phyloP scores from a whole-genome alignment of 352 stramenopile genomes.

The Globisporangium acanthophoron region DNA sequence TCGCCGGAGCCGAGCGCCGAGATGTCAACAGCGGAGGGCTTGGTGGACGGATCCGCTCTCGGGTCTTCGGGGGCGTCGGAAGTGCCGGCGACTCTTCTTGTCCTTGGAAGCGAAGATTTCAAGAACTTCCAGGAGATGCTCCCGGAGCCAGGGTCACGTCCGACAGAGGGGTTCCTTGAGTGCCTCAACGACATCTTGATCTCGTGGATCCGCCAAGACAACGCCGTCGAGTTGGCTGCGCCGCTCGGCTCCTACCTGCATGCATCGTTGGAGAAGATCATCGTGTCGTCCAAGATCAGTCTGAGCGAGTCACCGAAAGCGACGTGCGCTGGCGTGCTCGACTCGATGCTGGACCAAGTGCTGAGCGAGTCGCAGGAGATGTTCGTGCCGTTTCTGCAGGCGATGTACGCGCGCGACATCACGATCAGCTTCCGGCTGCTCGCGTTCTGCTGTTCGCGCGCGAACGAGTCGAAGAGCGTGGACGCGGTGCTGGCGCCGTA shows the following conservation, averaged over 20 bases:
- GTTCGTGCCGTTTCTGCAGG: constrained; percentile 75
- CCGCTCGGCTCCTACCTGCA: constrained; percentile 60
- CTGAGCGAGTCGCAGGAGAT: constrained; percentile 60
- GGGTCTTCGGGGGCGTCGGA: constrained; percentile 28
- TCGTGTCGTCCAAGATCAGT: constrained; percentile 70
- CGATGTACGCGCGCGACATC: constrained; percentile 69
- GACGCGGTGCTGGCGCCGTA: constrained; percentile 62
- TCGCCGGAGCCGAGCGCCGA: constrained; percentile 26
- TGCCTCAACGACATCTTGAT: constrained; percentile 81
- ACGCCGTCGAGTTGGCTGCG: constrained; percentile 56
- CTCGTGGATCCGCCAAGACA: constrained; percentile 77
- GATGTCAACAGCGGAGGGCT: constrained; percentile 18
- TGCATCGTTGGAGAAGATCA: constrained; percentile 60
- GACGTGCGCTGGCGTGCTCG: constrained; percentile 59
- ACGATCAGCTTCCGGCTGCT: constrained; percentile 73
- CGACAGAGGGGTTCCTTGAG: constrained; percentile 70
- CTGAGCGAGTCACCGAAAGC: constrained; percentile 53
- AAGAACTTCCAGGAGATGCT: constrained; percentile 75
- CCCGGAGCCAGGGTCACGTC: constrained; percentile 48
- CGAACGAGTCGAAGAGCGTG: constrained; percentile 35
- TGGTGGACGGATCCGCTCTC: constrained; percentile 12
- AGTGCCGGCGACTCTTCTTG: constrained; percentile 45
- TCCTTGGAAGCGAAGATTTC: constrained; percentile 64
- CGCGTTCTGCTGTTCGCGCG: constrained; percentile 65
- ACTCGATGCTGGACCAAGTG: constrained; percentile 80